A percentile compares a stretch with the other conserved stretches of the same genome.
Evolutionary conservation across 495 filamentous ascomycete species (phyloP).

Genomic region (Viridothelium virens): DNA sequence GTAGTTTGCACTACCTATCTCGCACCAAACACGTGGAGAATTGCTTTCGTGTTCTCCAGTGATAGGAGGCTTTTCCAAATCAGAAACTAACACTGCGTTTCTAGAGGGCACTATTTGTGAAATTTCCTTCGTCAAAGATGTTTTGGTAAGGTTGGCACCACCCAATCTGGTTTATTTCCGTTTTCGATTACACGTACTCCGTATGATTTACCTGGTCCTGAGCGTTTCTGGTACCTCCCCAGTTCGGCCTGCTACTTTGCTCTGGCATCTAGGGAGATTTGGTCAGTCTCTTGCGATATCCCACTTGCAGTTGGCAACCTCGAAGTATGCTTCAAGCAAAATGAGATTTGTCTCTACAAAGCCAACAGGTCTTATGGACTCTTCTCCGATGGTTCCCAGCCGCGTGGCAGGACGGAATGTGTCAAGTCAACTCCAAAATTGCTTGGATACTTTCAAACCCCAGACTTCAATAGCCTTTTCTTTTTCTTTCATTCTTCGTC

Average conservation of each 20-base stretch:
- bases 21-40: not conserved
- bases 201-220: too few relatives aligned
- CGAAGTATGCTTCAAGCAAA: too few relatives aligned
- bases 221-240: too few relatives aligned
- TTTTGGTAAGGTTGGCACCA: conserved; percentile 47
- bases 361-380: too few relatives aligned
- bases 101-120: conserved; percentile 63
- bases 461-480: not conserved
- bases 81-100: conserved; percentile 5
- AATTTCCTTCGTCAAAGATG: conserved; percentile 65
- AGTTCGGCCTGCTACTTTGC: too few relatives aligned
- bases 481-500: not conserved
- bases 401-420: too few relatives aligned
- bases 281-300: too few relatives aligned
- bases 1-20: not conserved
- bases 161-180: not conserved
- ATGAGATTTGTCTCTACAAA: too few relatives aligned
- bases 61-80: not conserved
- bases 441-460: not conserved
- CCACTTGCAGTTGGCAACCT: too few relatives aligned
- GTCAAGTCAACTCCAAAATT: too few relatives aligned
- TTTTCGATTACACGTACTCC: not conserved
- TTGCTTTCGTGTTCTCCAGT: not conserved
- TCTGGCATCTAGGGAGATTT: too few relatives aligned
- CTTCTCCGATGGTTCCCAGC: too few relatives aligned